Conservation (phyloP, 805 yeast genomes). For the Wickerhamomyces alni region DNA sequence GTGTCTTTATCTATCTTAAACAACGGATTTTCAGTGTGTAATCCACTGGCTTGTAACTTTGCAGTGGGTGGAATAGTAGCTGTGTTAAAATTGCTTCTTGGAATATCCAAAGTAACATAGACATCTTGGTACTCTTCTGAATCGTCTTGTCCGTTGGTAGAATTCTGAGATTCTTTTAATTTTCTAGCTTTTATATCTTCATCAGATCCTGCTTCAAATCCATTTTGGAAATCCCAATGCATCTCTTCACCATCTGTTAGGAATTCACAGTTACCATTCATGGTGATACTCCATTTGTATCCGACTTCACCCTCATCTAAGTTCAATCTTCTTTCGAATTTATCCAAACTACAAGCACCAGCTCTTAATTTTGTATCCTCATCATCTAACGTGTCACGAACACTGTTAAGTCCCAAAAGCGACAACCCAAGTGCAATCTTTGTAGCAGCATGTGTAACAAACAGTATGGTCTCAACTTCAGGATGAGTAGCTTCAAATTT, state of each 20-base stretch:
- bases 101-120: slow-evolving; percentile 49
- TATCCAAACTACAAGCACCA: slow-evolving; percentile 82
- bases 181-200: slow-evolving; percentile 67
- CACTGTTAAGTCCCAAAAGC: slow-evolving; percentile 45
- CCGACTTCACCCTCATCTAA: slow-evolving; percentile 18
- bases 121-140: slow-evolving; percentile 38
- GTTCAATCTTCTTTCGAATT: slow-evolving; percentile 32
- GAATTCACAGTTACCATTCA: slow-evolving; percentile 72
- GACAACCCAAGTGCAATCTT: slow-evolving; percentile 85
- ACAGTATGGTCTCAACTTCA: slow-evolving; percentile 50
- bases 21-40: slow-evolving; percentile 49
- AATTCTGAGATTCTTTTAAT: slow-evolving; percentile 4
- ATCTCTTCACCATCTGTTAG: slow-evolving; percentile 79
- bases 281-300: slow-evolving; percentile 49
- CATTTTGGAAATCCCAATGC: slow-evolving; percentile 82
- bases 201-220: slow-evolving; percentile 84
- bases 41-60: slow-evolving; percentile 48
- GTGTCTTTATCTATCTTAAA: slow-evolving; percentile 52
- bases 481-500: slow-evolving; percentile 54
- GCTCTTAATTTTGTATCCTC: slow-evolving; percentile 52
- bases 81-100: slow-evolving; percentile 28
- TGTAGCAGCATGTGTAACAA: slow-evolving; percentile 93
- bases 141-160: neutral
- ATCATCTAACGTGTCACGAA: slow-evolving; percentile 44
- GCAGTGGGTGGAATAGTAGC: slow-evolving; percentile 31